Base-by-base conservation (phyloP, 345 rosid genomes). In the Lumnitzera racemosa region DNA sequence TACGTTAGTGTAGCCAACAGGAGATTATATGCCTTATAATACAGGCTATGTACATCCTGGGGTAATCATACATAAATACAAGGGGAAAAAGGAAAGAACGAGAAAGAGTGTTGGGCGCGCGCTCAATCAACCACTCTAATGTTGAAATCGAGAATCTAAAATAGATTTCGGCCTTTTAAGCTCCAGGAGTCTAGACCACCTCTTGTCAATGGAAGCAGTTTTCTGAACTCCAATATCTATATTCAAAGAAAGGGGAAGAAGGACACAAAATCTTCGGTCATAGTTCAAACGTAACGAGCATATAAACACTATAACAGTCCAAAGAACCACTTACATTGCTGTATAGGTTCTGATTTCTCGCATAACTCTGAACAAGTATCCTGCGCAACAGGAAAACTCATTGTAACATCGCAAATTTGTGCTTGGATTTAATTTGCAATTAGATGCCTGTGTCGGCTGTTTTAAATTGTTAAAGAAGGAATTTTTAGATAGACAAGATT, bases 121-220 rank as follows among this genome's bases (percentile, higher is more conserved):
- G 7, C 43, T 36, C 11, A 9, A 36, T 36, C 43, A 9, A 36
- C 43, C 43, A 29, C 3, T 11, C 2, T 55, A 23, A 23, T 12
- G 31, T 12, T 15, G 5, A 31, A 15, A 12, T 12, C 4, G 56
- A 15, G 47, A 56, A 36, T 29, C 1, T 14, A 57, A n/a, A 57
- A 41, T 25, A 57, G 5, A 5, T 6, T 62, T 43, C 23, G 4
- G 23, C 15, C 78, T 82, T 79, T 78, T 91, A 12, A 91, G 78
- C 81, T 91, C 84, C 78, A 91, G 61, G 47, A 91, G 88, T 66
- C 73, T 79, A 47, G 75, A 70, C 98, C 98, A 91, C 68, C 95
- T 84, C 70, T 77, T 81, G 27, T 84, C 83, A 49, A 86, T 56
- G 17, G 88, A 84, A 47, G 85, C 90, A 57, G 73, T 53, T 52